These are phyloP conservation scores for Pythium coloratum DNA, from an alignment of 352 stramenopile species.

Conservation along the genomic window DNA sequence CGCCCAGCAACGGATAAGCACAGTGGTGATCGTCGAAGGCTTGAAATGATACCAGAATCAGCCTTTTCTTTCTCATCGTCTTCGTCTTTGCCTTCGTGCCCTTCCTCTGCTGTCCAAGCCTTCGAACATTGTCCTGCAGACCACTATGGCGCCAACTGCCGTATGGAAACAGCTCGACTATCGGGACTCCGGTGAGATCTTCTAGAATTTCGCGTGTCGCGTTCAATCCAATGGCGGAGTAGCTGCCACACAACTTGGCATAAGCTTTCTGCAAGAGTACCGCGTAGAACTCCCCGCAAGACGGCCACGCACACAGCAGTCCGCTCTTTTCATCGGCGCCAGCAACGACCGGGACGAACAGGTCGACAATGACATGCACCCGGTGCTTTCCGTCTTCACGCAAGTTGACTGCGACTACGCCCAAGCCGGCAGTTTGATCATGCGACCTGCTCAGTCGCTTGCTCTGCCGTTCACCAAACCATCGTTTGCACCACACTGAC, in stretches of 20 bases:
- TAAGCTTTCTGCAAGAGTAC: constrained; percentile 59
- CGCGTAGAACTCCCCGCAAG: constrained; percentile 35
- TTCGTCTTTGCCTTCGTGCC: not conserved
- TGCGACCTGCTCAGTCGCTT: not conserved
- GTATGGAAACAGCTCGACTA: constrained; percentile 6
- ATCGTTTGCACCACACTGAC: constrained; percentile 6
- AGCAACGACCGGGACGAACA: constrained; percentile 44
- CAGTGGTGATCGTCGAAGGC: constrained; percentile 28
- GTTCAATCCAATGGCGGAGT: constrained; percentile 23
- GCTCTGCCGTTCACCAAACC: constrained; percentile 13
- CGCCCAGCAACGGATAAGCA: constrained; percentile 25
- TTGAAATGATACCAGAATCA: constrained; percentile 30
- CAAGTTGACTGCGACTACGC: constrained; percentile 10
- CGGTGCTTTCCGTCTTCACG: not conserved
- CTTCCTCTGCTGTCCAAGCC: not conserved
- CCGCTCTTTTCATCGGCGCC: constrained; percentile 8
- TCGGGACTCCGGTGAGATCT: constrained; percentile 43
- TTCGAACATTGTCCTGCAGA: not conserved
- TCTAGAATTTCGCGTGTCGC: constrained; percentile 36
- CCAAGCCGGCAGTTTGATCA: not conserved
- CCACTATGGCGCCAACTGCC: not conserved
- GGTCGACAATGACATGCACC: constrained; percentile 38
- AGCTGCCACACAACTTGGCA: constrained; percentile 54
- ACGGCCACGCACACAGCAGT: constrained; percentile 13
- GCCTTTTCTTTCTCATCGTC: too few relatives aligned